Evolutionary conservation across 1,284 basidiomycete species (phyloP).

Genomic region (Chondrostereum purpureum): DNA sequence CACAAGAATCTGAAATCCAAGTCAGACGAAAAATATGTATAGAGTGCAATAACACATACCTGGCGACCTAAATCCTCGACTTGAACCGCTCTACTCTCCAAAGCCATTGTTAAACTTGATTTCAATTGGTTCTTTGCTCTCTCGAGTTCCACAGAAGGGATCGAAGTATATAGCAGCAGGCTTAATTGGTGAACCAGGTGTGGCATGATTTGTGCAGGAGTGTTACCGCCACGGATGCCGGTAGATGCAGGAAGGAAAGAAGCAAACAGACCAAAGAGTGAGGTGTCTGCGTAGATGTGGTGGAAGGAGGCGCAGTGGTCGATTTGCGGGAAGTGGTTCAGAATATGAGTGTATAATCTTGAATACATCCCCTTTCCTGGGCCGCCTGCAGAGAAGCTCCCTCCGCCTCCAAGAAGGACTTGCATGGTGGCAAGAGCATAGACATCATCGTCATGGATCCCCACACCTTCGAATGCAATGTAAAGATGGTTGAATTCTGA

Average conservation of each 20-base stretch:
- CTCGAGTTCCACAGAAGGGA: conserved; percentile 53
- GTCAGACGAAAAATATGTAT: conserved; percentile 3
- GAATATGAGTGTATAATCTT: conserved; percentile 93
- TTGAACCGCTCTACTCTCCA: conserved; percentile 87
- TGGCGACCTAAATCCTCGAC: conserved; percentile 86
- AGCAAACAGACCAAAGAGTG: conserved; percentile 90
- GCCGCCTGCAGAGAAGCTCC: conserved; percentile 92
- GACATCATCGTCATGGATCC: conserved; percentile 91
- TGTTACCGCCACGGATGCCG: conserved; percentile 50
- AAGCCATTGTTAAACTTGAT: conserved; percentile 89
- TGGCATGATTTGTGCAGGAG: conserved; percentile 68
- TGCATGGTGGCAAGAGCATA: conserved; percentile 95
- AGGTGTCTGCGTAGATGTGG: conserved; percentile 94
- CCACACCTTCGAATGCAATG: conserved; percentile 87
- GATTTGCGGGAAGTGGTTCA: conserved; percentile 91
- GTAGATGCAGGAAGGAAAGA: conserved; percentile 75
- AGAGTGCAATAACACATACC: conserved; percentile 31
- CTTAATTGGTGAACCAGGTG: conserved; percentile 85
- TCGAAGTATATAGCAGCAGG: conserved; percentile 59
- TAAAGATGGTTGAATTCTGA: conserved; percentile 92
- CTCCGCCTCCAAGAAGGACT: conserved; percentile 91
- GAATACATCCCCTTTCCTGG: conserved; percentile 99
- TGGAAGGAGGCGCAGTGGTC: conserved; percentile 99
- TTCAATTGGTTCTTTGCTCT: conserved; percentile 97
- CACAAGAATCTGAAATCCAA: conserved; percentile 69